These are phyloP conservation scores for Xylariaceae sp. DNA, from an alignment of 2,329 filamentous ascomycete species.

Conservation along the genomic window DNA sequence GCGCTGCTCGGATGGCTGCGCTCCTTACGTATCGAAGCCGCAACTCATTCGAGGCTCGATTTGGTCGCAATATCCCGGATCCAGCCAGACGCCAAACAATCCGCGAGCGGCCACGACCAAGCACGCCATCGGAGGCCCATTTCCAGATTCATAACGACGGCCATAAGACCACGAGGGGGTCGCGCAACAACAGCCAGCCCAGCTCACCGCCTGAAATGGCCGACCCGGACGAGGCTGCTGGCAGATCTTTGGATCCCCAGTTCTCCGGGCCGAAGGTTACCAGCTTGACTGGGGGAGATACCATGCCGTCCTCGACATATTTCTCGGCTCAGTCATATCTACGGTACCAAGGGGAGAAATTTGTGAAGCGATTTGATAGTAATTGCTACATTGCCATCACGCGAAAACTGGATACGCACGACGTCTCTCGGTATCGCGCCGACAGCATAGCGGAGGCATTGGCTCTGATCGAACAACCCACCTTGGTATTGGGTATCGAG, in stretches of 20 bases:
- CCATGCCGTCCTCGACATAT: slow-evolving; percentile 65
- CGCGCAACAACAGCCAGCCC: slow-evolving; percentile 40
- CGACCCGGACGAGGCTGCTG: slow-evolving; percentile 19
- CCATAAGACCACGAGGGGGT: slow-evolving; percentile 57
- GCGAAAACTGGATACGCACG: slow-evolving; percentile 94
- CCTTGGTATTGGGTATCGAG: slow-evolving; percentile 88
- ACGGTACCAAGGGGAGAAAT: slow-evolving; percentile 93
- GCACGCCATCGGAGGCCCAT: slow-evolving; percentile 63
- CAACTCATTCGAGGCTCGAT: slow-evolving; percentile 93
- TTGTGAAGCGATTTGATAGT: slow-evolving; percentile 93
- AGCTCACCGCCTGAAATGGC: slow-evolving; percentile 18
- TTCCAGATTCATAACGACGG: slow-evolving; percentile 81
- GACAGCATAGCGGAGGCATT: slow-evolving; percentile 67
- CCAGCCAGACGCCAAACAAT: slow-evolving; percentile 78
- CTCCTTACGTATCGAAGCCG: slow-evolving; percentile 92
- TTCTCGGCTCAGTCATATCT: slow-evolving; percentile 98
- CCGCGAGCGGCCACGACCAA: slow-evolving; percentile 57
- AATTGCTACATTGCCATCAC: slow-evolving; percentile 99
- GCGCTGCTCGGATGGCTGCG: slow-evolving; percentile 93
- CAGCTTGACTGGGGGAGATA: slow-evolving; percentile 46
- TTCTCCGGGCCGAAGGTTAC: slow-evolving; percentile 59
- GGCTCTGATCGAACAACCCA: slow-evolving; percentile 77
- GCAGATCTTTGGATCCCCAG: slow-evolving; percentile 52
- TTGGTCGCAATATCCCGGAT: slow-evolving; percentile 88
- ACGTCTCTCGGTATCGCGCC: slow-evolving; percentile 77